phyloP scores from a whole-genome alignment of 495 filamentous ascomycete genomes.

The Haplographium delicatum region DNA sequence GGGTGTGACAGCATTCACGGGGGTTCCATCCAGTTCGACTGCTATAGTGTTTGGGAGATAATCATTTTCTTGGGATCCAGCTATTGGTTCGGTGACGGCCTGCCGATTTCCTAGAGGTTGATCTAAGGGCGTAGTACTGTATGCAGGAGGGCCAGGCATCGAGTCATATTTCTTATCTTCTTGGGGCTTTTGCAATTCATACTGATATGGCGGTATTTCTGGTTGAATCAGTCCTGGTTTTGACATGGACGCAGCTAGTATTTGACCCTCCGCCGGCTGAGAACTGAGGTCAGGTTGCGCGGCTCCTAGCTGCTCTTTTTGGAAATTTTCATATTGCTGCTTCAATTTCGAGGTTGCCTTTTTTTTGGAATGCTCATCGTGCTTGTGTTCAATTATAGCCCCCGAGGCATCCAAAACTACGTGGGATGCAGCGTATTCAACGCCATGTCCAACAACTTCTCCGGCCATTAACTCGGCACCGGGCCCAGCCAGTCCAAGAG shows the following conservation, averaged over 20 bases:
- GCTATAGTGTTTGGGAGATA: too few species aligned
- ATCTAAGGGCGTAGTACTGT: neutral
- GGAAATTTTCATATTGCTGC: constrained; percentile 6
- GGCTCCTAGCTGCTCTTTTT: constrained; percentile 7
- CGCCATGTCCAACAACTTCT: constrained; percentile 23
- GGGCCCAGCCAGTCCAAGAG: constrained; percentile 24
- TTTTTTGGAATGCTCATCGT: constrained; percentile 23
- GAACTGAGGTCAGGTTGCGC: neutral
- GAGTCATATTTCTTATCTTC: constrained; percentile 6
- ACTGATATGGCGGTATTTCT: neutral
- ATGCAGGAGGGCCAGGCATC: neutral
- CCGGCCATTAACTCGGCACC: constrained; percentile 24
- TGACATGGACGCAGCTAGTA: neutral
- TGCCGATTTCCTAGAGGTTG: neutral
- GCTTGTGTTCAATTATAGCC: constrained; percentile 22
- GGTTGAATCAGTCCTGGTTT: neutral
- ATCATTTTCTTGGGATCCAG: too few species aligned
- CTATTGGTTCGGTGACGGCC: too few species aligned
- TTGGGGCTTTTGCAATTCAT: neutral
- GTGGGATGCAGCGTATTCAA: constrained; percentile 26
- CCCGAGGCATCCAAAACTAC: constrained; percentile 26
- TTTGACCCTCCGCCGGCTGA: neutral
- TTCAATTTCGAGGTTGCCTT: constrained; percentile 23
- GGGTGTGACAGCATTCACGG: neutral
- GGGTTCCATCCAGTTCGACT: neutral